phyloP scores from a whole-genome alignment of 257 asterid genomes.

The Solanum ossicruentum region DNA sequence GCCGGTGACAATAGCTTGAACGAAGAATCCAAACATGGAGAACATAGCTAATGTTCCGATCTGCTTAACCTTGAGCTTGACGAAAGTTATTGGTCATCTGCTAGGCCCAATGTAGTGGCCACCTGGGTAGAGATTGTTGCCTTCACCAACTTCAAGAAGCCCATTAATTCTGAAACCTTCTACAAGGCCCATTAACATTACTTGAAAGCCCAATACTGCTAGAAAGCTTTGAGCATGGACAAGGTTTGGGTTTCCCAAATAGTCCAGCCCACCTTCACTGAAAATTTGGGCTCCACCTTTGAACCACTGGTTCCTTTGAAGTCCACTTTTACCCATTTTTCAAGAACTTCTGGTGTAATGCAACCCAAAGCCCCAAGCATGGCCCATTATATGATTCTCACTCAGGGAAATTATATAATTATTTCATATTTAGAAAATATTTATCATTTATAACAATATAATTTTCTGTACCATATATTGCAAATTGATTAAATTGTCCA shows the following conservation, averaged over 20 bases:
- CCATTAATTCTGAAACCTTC: slow-evolving; percentile 75
- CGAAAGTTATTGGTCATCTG: slow-evolving; percentile 57
- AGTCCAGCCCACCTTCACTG: slow-evolving; percentile 68
- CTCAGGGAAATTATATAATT: neutral
- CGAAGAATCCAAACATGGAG: slow-evolving; percentile 65
- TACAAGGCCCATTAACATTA: slow-evolving; percentile 68
- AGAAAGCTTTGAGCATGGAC: slow-evolving; percentile 83
- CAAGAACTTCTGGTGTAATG: slow-evolving; percentile 69
- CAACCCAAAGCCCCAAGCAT: slow-evolving; percentile 75
- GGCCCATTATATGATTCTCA: slow-evolving; percentile 17
- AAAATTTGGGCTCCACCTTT: slow-evolving; percentile 77
- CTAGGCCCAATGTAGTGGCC: slow-evolving; percentile 74
- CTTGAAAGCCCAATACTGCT: slow-evolving; percentile 72
- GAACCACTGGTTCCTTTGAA: slow-evolving; percentile 84
- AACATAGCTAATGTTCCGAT: slow-evolving; percentile 80
- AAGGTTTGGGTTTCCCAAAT: slow-evolving; percentile 67
- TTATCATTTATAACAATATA: too few species aligned
- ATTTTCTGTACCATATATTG: too few species aligned
- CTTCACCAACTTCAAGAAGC: slow-evolving; percentile 71
- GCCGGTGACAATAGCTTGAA: slow-evolving; percentile 53
- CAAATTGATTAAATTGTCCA: too few species aligned
- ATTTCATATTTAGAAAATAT: too few species aligned
- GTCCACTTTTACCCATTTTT: slow-evolving; percentile 35
- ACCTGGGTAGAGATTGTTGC: slow-evolving; percentile 73
- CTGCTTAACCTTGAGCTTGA: slow-evolving; percentile 71